Conservation (phyloP, 352 stramenopile species). For the Thalassiosira livingstoniorum region DNA sequence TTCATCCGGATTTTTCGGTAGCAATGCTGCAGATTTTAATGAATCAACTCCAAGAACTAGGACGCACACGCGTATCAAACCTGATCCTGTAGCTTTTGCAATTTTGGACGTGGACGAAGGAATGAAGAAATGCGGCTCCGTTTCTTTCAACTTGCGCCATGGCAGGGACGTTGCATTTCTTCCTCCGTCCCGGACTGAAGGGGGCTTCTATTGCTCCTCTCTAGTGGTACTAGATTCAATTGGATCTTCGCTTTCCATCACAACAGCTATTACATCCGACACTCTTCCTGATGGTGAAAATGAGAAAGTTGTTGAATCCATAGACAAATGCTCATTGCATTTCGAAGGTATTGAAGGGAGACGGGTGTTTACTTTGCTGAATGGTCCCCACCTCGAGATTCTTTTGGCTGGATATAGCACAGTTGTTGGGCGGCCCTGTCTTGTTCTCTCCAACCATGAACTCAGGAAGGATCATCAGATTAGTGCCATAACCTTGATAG, state of each 20-base stretch:
- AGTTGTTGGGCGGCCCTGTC: conserved; percentile 51
- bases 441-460: conserved; percentile 58
- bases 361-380: conserved; percentile 64
- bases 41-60: conserved; percentile 16
- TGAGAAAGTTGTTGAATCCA: conserved; percentile 53
- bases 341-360: conserved; percentile 70
- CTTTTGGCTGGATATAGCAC: conserved; percentile 58
- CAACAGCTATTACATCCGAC: conserved; percentile 55
- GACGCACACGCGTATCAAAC: conserved; percentile 31
- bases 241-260: conserved; percentile 46
- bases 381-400: conserved; percentile 57
- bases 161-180: conserved; percentile 80
- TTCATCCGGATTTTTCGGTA: conserved; percentile 57
- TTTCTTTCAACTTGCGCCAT: conserved; percentile 67
- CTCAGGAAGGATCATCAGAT: conserved; percentile 51
- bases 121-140: conserved; percentile 43
- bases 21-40: conserved; percentile 13
- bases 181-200: conserved; percentile 40
- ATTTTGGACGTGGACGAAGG: conserved; percentile 68
- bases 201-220: conserved; percentile 60
- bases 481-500: conserved; percentile 62
- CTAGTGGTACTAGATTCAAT: conserved; percentile 48
- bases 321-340: conserved; percentile 61
- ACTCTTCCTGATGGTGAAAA: conserved; percentile 33
- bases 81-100: conserved; percentile 52